These are phyloP conservation scores for Stereocaulon alpinum DNA, from an alignment of 495 filamentous ascomycete species.

Conservation along the genomic window DNA sequence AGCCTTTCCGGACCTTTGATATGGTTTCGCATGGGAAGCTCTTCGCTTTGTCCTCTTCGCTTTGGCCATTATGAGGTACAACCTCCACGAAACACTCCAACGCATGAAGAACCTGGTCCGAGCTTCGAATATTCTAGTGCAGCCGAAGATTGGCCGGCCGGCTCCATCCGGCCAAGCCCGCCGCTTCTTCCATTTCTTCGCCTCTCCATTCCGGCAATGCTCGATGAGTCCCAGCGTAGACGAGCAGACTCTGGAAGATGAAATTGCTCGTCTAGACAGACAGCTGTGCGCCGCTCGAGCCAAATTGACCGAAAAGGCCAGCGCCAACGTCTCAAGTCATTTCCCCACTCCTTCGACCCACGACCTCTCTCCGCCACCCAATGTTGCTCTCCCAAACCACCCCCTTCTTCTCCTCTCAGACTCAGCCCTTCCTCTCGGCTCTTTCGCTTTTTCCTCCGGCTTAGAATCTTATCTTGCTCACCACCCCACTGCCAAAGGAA, in stretches of 20 bases:
- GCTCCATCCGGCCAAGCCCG: no score
- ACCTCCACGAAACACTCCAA: not conserved
- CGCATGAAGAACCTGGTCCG: not conserved
- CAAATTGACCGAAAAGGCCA: slow-evolving; percentile 13
- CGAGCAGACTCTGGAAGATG: slow-evolving; percentile 33
- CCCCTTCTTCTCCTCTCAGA: slow-evolving; percentile 87
- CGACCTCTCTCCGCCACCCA: not conserved
- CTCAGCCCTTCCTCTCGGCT: slow-evolving; percentile 89
- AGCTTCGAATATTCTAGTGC: not conserved
- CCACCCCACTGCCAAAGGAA: slow-evolving; percentile 35
- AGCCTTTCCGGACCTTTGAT: not conserved
- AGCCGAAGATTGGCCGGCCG: not conserved
- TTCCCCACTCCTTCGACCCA: not conserved
- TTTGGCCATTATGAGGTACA: slow-evolving; percentile 18
- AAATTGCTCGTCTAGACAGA: slow-evolving; percentile 43
- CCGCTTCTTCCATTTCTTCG: not conserved
- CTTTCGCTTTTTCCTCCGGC: slow-evolving; percentile 91
- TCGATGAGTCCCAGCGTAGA: slow-evolving; percentile 16
- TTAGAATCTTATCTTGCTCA: slow-evolving; percentile 92
- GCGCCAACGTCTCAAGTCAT: not conserved
- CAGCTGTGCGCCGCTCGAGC: slow-evolving; percentile 32
- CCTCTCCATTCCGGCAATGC: not conserved
- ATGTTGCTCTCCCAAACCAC: slow-evolving; percentile 40
- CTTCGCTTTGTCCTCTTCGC: slow-evolving; percentile 16
- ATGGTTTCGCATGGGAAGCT: slow-evolving; percentile 2